Conservation (phyloP, 768 basidiomycete species). For the Xerocomus potaroensis region DNA sequence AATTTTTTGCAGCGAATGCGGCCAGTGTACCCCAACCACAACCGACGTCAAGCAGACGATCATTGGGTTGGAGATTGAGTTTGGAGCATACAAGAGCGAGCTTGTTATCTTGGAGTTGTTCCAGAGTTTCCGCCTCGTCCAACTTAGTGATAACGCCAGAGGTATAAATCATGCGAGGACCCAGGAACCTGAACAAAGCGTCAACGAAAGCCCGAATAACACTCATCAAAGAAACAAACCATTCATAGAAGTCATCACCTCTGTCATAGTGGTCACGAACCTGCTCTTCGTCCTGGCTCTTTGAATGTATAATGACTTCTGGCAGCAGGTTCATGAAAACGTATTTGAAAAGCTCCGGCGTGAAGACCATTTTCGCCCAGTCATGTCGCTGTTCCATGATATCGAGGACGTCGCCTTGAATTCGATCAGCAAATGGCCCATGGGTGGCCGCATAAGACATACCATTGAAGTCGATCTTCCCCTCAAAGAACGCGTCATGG, state of each 20-base stretch:
- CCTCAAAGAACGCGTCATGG: constrained; percentile 96
- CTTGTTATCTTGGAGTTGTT: constrained; percentile 98
- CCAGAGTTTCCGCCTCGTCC: constrained; percentile 73
- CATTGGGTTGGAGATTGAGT: constrained; percentile 80
- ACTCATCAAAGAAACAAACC: constrained; percentile 37
- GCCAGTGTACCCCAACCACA: constrained; percentile 97
- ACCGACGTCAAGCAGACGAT: constrained; percentile 80
- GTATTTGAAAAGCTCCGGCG: constrained; percentile 88
- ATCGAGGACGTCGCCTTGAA: constrained; percentile 84
- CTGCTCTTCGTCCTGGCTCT: constrained; percentile 89
- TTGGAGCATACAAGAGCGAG: constrained; percentile 94
- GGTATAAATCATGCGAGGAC: constrained; percentile 96
- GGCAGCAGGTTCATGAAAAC: constrained; percentile 85
- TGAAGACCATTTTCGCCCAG: constrained; percentile 92
- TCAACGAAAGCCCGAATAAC: neutral
- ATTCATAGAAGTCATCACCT: constrained; percentile 94
- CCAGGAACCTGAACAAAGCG: constrained; percentile 65
- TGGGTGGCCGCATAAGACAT: constrained; percentile 12
- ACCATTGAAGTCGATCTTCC: constrained; percentile 97
- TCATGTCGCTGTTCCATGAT: constrained; percentile 93
- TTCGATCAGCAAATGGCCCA: neutral
- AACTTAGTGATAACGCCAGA: constrained; percentile 81
- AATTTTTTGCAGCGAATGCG: constrained; percentile 96
- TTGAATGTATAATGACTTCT: constrained; percentile 92
- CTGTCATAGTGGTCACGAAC: constrained; percentile 95